Evolutionary conservation across 495 filamentous ascomycete genomes (phyloP).

Genomic region (Hypoxylon fragiforme): DNA sequence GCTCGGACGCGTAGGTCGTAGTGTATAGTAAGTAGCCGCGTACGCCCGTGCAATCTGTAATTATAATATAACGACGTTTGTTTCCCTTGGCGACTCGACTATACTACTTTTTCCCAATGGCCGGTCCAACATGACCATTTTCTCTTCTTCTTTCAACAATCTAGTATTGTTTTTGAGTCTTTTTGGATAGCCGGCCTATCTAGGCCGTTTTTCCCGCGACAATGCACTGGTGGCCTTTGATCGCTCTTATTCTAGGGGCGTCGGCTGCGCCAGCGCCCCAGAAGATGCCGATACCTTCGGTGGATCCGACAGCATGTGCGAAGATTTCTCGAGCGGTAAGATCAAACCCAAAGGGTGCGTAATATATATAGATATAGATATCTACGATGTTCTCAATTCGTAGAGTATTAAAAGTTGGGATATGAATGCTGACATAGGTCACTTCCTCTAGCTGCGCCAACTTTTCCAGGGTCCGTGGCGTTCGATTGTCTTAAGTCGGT

Average conservation of each 20-base stretch:
- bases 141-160: conserved; percentile 54
- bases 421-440: no score
- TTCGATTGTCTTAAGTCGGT: conserved; percentile 38
- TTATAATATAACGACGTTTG: no score
- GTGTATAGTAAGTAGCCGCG: no score
- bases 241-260: conserved; percentile 7
- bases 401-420: no score
- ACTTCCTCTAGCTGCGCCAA: conserved; percentile 26
- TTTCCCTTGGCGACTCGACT: no score
- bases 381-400: no score
- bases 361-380: no score
- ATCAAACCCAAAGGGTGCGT: no score
- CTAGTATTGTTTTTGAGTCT: background rate
- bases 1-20: no score
- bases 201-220: background rate
- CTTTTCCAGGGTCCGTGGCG: conserved; percentile 35
- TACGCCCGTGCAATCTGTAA: no score
- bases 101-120: no score
- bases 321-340: conserved; percentile 24
- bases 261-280: conserved; percentile 31
- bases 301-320: conserved; percentile 33
- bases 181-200: conserved; percentile 12
- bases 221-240: conserved; percentile 13
- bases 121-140: background rate
- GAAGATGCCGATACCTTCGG: conserved; percentile 4